Conservation (phyloP, 768 basidiomycete species). For the Kwoniella dendrophila region DNA sequence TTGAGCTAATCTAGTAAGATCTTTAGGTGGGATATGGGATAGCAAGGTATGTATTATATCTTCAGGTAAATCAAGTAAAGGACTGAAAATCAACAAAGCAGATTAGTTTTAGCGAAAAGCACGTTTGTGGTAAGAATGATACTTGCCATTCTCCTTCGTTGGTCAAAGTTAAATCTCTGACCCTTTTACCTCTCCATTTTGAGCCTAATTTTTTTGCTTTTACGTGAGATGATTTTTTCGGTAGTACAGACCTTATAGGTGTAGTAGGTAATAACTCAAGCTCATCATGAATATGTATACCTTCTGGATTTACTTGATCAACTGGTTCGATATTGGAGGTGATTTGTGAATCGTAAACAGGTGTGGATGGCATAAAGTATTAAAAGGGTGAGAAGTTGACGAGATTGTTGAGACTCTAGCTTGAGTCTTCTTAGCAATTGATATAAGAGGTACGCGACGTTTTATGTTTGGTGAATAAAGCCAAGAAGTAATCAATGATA, state of each 20-base stretch:
- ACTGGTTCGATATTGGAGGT: not conserved
- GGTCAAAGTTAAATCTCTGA: not conserved
- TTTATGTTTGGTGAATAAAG: no score
- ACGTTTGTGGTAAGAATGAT: not conserved
- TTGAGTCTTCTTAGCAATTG: not conserved
- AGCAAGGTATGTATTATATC: slow-evolving; percentile 39
- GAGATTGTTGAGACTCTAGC: not conserved
- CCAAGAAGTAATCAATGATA: no score
- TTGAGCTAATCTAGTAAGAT: slow-evolving; percentile 28
- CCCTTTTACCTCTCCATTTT: slow-evolving; percentile 26
- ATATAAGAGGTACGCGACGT: no score
- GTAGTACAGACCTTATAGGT: not conserved
- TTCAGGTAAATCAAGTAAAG: slow-evolving; percentile 35
- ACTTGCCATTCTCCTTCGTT: slow-evolving; percentile 24
- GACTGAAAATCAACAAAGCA: slow-evolving; percentile 16
- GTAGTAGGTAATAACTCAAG: slow-evolving; percentile 17
- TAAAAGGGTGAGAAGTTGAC: not conserved
- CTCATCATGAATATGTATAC: slow-evolving; percentile 19
- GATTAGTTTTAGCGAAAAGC: not conserved
- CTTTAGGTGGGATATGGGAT: slow-evolving; percentile 31
- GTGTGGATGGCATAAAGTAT: slow-evolving; percentile 7
- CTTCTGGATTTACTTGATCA: slow-evolving; percentile 9
- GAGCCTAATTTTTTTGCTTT: slow-evolving; percentile 11
- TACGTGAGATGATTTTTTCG: slow-evolving; percentile 3
- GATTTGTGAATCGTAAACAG: not conserved